Conservation (phyloP, 768 basidiomycete species). For the Amyloporia xantha region DNA sequence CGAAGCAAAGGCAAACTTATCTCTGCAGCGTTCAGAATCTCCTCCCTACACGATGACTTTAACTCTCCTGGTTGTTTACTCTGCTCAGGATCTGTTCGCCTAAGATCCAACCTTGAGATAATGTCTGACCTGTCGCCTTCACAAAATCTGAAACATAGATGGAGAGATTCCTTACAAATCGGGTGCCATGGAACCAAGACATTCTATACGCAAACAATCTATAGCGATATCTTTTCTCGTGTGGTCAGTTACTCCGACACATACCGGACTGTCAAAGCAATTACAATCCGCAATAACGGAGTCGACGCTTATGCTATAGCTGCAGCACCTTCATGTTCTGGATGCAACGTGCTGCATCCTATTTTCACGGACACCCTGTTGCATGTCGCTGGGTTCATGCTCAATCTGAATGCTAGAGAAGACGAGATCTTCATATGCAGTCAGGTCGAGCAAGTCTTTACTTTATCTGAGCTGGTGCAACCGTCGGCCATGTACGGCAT, state of each 20-base stretch:
- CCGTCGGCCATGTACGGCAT: slow-evolving; percentile 39
- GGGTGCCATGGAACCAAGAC: slow-evolving; percentile 29
- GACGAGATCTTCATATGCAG: slow-evolving; percentile 61
- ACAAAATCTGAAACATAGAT: too few relatives aligned
- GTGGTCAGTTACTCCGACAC: slow-evolving; percentile 55
- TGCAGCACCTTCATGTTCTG: slow-evolving; percentile 30
- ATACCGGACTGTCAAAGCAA: slow-evolving; percentile 51
- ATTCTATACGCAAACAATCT: slow-evolving; percentile 49
- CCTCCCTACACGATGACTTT: slow-evolving; percentile 27
- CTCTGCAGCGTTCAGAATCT: slow-evolving; percentile 35
- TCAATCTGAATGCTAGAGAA: slow-evolving; percentile 46
- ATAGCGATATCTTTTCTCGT: slow-evolving; percentile 63
- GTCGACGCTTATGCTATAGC: slow-evolving; percentile 36
- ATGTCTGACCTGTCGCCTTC: slow-evolving; percentile 21
- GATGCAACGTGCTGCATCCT: slow-evolving; percentile 39
- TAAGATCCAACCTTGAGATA: neutral
- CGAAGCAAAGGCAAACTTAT: too few relatives aligned
- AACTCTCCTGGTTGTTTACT: slow-evolving; percentile 11
- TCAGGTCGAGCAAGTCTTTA: slow-evolving; percentile 41
- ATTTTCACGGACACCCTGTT: slow-evolving; percentile 62
- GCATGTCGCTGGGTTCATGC: slow-evolving; percentile 65
- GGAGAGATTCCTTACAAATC: slow-evolving; percentile 24
- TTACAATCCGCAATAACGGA: slow-evolving; percentile 43
- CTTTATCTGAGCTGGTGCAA: slow-evolving; percentile 38
- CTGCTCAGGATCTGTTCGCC: neutral